phyloP scores from a whole-genome alignment of 2,329 filamentous ascomycete genomes.

The Calonectria hongkongensis region DNA sequence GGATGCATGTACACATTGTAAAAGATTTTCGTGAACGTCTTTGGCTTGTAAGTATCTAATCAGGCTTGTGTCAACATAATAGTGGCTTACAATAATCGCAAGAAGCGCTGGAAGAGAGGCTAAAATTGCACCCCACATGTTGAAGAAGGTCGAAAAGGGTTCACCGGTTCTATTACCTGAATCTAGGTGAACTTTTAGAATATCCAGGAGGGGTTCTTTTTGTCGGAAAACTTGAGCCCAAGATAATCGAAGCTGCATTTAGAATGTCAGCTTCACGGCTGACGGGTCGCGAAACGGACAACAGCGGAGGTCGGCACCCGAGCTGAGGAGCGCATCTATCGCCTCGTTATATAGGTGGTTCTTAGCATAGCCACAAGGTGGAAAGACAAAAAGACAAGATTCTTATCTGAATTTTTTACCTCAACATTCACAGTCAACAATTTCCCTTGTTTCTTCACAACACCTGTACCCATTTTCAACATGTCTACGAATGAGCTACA shows the following conservation, averaged over 20 bases:
- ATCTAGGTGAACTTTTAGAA: background rate
- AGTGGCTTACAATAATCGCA: constrained; percentile 19
- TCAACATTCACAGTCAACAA: background rate
- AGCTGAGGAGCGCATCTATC: background rate
- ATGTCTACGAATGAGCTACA: constrained; percentile 45
- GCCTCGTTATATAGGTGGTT: no score
- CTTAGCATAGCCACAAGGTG: background rate
- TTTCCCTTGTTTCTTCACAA: background rate
- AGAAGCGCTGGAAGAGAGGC: background rate
- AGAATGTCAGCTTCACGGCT: background rate
- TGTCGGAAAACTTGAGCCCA: no score
- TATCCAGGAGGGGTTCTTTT: background rate
- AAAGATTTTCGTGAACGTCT: constrained; percentile 9
- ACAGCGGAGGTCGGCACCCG: constrained; percentile 45
- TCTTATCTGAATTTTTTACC: background rate
- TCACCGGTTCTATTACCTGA: background rate
- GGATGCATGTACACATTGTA: constrained; percentile 46
- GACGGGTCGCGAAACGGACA: constrained; percentile 46
- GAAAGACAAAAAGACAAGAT: constrained; percentile 14
- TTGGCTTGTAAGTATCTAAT: background rate
- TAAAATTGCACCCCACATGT: constrained; percentile 23
- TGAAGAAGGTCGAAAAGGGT: background rate
- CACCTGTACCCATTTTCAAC: background rate
- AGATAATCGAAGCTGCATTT: background rate
- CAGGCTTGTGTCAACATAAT: accelerated